These are phyloP conservation scores for Groenewaldozyma salmanticensis DNA, from an alignment of 805 yeast genomes.

Conservation along the genomic window DNA sequence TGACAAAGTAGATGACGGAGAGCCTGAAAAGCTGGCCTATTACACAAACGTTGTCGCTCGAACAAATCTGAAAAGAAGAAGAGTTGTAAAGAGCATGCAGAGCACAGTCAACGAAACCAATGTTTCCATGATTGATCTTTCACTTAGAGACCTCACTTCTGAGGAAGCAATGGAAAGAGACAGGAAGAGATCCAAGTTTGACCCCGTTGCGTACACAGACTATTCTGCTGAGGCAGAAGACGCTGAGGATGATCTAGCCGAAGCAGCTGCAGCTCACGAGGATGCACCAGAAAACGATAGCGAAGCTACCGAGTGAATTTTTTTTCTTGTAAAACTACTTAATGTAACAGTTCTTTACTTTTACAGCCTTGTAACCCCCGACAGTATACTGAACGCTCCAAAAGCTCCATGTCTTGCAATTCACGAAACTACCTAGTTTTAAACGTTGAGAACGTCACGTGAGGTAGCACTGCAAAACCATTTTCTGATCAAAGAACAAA, in stretches of 20 bases:
- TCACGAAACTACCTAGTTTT: no score
- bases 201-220: constrained; percentile 69
- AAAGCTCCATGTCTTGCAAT: no score
- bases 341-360: no score
- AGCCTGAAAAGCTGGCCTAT: constrained; percentile 43
- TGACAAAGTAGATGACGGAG: constrained; percentile 36
- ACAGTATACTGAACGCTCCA: no score
- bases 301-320: neutral
- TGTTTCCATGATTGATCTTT: constrained; percentile 50
- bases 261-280: neutral
- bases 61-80: constrained; percentile 74
- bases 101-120: constrained; percentile 48
- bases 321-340: neutral
- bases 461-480: no score
- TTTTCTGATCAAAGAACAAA: no score
- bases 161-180: constrained; percentile 62
- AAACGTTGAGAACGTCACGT: no score
- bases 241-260: constrained; percentile 23
- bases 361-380: no score
- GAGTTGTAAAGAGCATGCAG: constrained; percentile 47
- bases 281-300: neutral
- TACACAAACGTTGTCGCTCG: constrained; percentile 73
- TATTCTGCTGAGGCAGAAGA: constrained; percentile 41
- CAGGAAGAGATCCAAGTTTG: constrained; percentile 54
- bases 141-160: constrained; percentile 63